These are phyloP conservation scores for Leptographium galeiforme DNA, from an alignment of 2,329 filamentous ascomycete species.

Conservation along the genomic window DNA sequence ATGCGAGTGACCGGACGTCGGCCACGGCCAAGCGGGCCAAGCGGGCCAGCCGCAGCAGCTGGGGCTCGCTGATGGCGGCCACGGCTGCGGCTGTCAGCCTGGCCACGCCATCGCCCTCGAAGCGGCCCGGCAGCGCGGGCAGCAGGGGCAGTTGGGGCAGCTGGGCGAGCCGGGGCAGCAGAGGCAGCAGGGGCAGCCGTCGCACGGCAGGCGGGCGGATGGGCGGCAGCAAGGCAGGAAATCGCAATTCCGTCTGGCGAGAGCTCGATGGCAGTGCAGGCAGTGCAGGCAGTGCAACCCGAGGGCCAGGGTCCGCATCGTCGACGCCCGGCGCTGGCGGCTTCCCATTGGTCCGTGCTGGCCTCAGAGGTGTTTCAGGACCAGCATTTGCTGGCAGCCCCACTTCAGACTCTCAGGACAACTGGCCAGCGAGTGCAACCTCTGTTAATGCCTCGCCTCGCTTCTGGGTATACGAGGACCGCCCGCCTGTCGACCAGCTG, in stretches of 20 bases:
- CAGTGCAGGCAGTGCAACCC: slow-evolving; percentile 11
- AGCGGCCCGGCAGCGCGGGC: slow-evolving; percentile 1
- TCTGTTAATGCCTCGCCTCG: slow-evolving; percentile 21
- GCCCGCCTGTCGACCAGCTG: not conserved
- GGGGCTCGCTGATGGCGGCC: slow-evolving; percentile 6
- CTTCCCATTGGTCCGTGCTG: slow-evolving; percentile 23
- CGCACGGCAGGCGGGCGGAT: not conserved
- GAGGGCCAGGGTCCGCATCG: slow-evolving; percentile 19
- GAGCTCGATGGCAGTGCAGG: slow-evolving; percentile 10
- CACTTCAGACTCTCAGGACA: not conserved
- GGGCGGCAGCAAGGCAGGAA: slow-evolving; percentile 6
- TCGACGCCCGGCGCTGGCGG: slow-evolving; percentile 19
- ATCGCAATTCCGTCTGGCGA: slow-evolving; percentile 6
- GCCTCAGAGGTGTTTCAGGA: slow-evolving; percentile 31
- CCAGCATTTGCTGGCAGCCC: slow-evolving; percentile 11
- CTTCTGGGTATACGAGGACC: slow-evolving; percentile 6
- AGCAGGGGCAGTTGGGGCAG: slow-evolving; percentile 5
- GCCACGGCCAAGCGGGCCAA: slow-evolving; percentile 4
- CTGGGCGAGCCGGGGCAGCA: slow-evolving; percentile 2
- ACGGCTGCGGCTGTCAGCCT: slow-evolving; percentile 2
- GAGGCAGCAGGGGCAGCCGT: slow-evolving; percentile 3
- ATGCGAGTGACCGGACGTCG: not conserved
- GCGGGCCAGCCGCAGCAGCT: slow-evolving; percentile 7
- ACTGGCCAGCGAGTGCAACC: slow-evolving; percentile 7
- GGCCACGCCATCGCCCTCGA: not conserved